These are phyloP conservation scores for Blastobotrys indianensis DNA, from an alignment of 1,139 yeast genomes.

Conservation along the genomic window DNA sequence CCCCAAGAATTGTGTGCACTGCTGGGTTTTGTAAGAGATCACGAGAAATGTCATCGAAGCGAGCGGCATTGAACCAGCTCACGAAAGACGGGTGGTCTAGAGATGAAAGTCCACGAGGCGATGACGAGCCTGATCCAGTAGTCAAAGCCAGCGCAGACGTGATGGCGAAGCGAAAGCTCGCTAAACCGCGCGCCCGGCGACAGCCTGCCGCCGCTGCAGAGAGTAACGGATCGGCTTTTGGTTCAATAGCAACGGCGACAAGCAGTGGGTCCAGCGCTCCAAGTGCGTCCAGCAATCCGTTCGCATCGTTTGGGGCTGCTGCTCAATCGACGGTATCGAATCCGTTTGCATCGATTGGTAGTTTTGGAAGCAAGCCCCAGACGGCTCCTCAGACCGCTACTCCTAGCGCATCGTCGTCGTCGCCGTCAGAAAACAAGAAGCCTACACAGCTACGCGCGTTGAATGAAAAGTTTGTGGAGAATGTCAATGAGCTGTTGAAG, in stretches of 20 bases:
- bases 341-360: conserved; percentile 9
- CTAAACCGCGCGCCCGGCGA: conserved; percentile 47
- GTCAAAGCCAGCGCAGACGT: conserved; percentile 53
- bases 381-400: not conserved
- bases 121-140: conserved; percentile 32
- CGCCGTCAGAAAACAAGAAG: conserved; percentile 11
- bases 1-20: not conserved
- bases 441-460: conserved; percentile 42
- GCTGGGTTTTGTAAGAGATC: not conserved
- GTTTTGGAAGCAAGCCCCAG: conserved; percentile 4
- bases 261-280: not conserved
- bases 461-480: conserved; percentile 55
- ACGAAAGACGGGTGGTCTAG: conserved; percentile 4
- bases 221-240: not conserved
- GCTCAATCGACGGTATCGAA: conserved; percentile 8
- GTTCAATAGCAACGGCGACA: not conserved
- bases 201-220: conserved; percentile 1
- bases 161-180: conserved; percentile 61
- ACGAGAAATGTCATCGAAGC: conserved; percentile 12
- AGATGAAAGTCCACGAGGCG: conserved; percentile 32
- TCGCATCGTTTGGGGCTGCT: conserved; percentile 9
- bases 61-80: conserved; percentile 14
- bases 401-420: conserved; percentile 2
- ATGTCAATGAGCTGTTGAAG: conserved; percentile 41
- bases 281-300: conserved; percentile 11